Percentiles rank a stretch among this genome's conserved stretches.
Evolutionary conservation across 306 rosid species (phyloP).

Genomic region (Neltuma alba): DNA sequence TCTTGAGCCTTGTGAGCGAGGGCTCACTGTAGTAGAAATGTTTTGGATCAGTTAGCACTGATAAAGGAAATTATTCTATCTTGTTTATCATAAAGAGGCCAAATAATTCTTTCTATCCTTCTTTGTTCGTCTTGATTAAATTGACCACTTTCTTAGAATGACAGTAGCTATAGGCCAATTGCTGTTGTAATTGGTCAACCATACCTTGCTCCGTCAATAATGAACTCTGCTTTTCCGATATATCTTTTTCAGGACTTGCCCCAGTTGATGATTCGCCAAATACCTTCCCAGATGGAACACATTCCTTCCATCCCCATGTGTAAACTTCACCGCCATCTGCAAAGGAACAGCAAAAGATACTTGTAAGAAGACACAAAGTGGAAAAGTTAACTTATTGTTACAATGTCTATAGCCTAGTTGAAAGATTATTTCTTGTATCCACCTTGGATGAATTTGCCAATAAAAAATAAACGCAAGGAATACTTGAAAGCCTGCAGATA

Average conservation of each 20-base stretch:
- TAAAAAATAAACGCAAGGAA: background rate
- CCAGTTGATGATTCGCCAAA: conserved; percentile 52
- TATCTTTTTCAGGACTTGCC: conserved; percentile 51
- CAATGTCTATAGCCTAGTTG: background rate
- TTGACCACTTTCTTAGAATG: conserved; percentile 17
- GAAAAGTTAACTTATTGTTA: background rate
- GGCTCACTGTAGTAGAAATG: conserved; percentile 58
- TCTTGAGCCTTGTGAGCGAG: conserved; percentile 61
- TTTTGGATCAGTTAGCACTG: conserved; percentile 26
- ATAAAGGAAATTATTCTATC: background rate
- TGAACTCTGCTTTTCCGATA: conserved; percentile 55
- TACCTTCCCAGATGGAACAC: conserved; percentile 85
- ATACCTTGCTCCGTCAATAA: conserved; percentile 66
- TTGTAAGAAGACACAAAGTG: background rate
- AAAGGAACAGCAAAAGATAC: conserved; percentile 26
- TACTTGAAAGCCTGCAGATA: conserved; percentile 4
- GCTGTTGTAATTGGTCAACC: conserved; percentile 10
- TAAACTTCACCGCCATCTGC: conserved; percentile 71
- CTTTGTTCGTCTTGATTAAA: background rate
- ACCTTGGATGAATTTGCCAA: background rate
- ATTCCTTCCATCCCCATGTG: conserved; percentile 96
- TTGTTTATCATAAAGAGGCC: conserved; percentile 30
- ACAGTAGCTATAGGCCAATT: conserved; percentile 19
- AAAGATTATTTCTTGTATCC: conserved; percentile 3
- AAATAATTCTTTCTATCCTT: conserved; percentile 25